These are phyloP conservation scores for Polyporus arcularius DNA, from an alignment of 768 basidiomycete genomes.

Conservation along the genomic window DNA sequence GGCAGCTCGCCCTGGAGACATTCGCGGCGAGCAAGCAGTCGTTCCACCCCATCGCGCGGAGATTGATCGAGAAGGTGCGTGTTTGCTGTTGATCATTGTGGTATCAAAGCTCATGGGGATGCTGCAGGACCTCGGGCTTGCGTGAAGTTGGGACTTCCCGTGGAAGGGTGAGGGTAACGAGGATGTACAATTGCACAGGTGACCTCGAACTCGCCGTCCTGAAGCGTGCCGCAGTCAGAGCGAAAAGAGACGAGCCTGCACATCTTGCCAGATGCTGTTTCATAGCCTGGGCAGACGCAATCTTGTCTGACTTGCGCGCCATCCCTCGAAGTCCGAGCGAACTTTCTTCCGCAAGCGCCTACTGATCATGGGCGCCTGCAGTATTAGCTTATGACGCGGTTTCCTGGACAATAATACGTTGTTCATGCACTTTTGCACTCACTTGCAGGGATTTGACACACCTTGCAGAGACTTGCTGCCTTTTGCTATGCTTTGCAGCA, in stretches of 20 bases:
- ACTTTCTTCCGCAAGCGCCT: no score
- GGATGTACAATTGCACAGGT: constrained; percentile 44
- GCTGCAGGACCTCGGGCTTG: constrained; percentile 20
- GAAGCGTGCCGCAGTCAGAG: constrained; percentile 86
- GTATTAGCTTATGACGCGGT: no score
- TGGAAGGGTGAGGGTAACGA: neutral
- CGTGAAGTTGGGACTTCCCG: neutral
- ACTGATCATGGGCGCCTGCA: no score
- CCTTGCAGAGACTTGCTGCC: no score
- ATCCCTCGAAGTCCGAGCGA: constrained; percentile 3
- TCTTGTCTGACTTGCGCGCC: constrained; percentile 44
- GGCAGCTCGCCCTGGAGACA: constrained; percentile 48
- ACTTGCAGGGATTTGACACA: no score
- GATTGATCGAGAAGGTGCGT: constrained; percentile 72
- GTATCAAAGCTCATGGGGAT: neutral
- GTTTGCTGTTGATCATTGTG: no score
- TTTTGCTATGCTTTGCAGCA: no score
- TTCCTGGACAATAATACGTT: no score
- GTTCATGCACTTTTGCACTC: no score
- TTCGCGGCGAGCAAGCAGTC: constrained; percentile 49
- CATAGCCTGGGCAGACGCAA: constrained; percentile 30
- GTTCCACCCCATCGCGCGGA: constrained; percentile 80
- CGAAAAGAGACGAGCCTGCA: constrained; percentile 93
- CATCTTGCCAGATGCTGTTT: neutral
- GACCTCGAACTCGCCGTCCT: constrained; percentile 71